These are phyloP conservation scores for Vaucheria bursata DNA, from an alignment of 352 stramenopile genomes.

Conservation along the genomic window DNA sequence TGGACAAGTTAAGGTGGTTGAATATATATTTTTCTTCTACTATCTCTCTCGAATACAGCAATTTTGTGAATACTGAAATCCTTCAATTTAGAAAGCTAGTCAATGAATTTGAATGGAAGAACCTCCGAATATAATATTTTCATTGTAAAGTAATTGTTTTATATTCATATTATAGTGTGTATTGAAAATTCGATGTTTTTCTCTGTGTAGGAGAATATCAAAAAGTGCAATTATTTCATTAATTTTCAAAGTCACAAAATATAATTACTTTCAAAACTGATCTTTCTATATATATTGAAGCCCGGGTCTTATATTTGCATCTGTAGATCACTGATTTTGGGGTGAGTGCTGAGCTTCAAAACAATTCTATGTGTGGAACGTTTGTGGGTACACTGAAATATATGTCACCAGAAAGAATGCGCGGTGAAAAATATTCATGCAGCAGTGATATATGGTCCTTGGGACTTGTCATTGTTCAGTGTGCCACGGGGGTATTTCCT, in stretches of 20 bases:
- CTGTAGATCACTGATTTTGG: conserved; percentile 72
- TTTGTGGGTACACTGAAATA: conserved; percentile 62
- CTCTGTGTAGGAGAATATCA: no score
- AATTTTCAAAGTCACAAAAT: no score
- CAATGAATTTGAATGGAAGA: no score
- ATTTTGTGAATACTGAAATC: neutral
- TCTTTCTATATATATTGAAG: no score
- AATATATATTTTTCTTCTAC: no score
- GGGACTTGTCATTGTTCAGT: conserved; percentile 67
- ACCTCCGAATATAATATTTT: no score
- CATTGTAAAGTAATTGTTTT: no score
- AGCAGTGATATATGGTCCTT: conserved; percentile 56
- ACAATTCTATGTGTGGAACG: conserved; percentile 78
- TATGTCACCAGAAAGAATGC: conserved; percentile 59
- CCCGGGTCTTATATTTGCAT: conserved; percentile 56
- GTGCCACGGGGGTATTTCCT: conserved; percentile 71
- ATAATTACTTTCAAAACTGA: no score
- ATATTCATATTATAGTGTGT: no score
- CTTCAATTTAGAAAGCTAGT: neutral
- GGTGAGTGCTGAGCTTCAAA: conserved; percentile 71
- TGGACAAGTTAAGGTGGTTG: conserved; percentile 60
- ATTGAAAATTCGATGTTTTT: no score
- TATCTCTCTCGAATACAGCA: neutral
- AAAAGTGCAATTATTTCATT: no score
- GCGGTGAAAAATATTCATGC: conserved; percentile 54